phyloP scores from a whole-genome alignment of 2,329 filamentous ascomycete genomes.

The Pseudocercospora fuligena region DNA sequence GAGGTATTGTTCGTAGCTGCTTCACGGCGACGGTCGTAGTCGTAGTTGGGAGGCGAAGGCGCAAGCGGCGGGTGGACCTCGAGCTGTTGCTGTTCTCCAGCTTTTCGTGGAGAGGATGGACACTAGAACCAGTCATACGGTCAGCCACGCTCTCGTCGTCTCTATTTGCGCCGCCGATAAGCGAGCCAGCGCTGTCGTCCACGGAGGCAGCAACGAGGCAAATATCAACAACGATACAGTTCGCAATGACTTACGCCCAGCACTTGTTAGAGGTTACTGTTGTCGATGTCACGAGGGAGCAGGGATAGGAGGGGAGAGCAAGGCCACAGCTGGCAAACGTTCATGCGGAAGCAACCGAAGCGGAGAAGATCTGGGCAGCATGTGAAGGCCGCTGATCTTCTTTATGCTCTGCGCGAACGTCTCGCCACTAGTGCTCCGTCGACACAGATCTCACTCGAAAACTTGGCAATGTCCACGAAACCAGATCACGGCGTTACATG shows the following conservation, averaged over 20 bases:
- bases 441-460: not conserved
- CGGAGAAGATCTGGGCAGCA: not conserved
- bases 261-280: not conserved
- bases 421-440: not conserved
- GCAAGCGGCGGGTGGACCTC: not conserved
- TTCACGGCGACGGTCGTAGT: not conserved
- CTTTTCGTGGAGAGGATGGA: not conserved
- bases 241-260: constrained; percentile 6
- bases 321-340: constrained; percentile 3
- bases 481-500: not conserved
- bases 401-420: not conserved
- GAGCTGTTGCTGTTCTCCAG: constrained; percentile 4
- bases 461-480: constrained; percentile 3
- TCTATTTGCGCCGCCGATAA: constrained; percentile 8
- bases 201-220: constrained; percentile 6
- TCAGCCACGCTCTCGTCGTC: constrained; percentile 5
- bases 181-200: not conserved
- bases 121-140: constrained; percentile 8
- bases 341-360: not conserved
- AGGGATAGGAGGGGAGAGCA: not conserved
- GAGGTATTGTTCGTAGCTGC: not conserved
- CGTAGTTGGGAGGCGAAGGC: not conserved
- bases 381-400: constrained; percentile 2
- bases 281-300: constrained; percentile 9
- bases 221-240: not conserved